Evolutionary conservation across 805 yeast genomes (phyloP), one percentile per base, ranked within the genome.

Genomic region (Candida verbasci): DNA sequence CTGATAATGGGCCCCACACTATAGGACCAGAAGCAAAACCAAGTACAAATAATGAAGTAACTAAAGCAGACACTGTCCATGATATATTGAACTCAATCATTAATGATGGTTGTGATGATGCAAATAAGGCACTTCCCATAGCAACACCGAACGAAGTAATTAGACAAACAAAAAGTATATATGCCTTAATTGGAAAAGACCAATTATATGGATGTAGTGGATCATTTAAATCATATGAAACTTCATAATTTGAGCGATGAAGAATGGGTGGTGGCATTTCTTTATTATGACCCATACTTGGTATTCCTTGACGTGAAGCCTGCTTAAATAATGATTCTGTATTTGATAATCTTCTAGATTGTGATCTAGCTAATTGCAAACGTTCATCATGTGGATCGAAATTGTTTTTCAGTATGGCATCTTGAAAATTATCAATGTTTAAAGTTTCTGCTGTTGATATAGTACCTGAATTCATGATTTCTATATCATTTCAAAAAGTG

Each of bases 1-100:
- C 58, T 17, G 51, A 42, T 17, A 53, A 38, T 8, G 59, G 58
- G 33, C 59, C 96, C 87, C 93, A 89, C 24, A 86, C 50, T 35
- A 88, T 67, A 4, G 97, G 97, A 16, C 97, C 96, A 0, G 86
- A 73, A 1, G 96, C 96, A 60, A 88, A 91, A 8, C 97, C 97
- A 29, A 87, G 58, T n/a, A 89, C 96, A 50, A 77, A 89, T 18
- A 88, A 40, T 1, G 96, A 79, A 9, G 87, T 72, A 40, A 86
- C 85, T 31, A 91, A 68, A 16, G 85, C 74, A 9, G 83, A 82
- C n/a, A 80, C 89, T 8, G 78, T 83, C 4, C 50, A 43, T 28
- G 84, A 80, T 29, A 89, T 78, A 41, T 74, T 57, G 28, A 58
- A 89, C 25, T 70, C 58, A 32, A 46, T 62, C 44, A 72, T 56